Conservation (phyloP, 116 monocot species). For the Iris pallida region DNA sequence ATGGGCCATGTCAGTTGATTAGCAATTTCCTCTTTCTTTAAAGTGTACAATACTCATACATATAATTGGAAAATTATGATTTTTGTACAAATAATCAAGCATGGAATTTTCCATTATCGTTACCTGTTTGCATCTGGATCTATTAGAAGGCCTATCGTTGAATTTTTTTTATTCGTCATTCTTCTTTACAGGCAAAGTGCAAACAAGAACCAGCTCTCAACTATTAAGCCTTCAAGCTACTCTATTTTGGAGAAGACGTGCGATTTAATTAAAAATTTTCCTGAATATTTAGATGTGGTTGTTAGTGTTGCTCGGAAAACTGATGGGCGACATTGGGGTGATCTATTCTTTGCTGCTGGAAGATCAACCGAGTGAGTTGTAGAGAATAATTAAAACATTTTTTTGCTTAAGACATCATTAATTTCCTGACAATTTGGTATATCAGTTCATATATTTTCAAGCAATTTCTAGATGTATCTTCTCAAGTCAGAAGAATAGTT, state of each 20-base stretch:
- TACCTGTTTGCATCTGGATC: background rate
- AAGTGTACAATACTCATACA: too few relatives aligned
- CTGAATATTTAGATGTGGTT: constrained; percentile 95
- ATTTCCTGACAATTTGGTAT: too few relatives aligned
- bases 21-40: too few relatives aligned
- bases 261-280: constrained; percentile 81
- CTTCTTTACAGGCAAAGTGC: constrained; percentile 64
- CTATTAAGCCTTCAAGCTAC: constrained; percentile 19
- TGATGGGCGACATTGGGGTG: constrained; percentile 98
- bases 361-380: constrained; percentile 96
- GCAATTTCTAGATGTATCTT: background rate
- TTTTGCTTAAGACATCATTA: background rate
- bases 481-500: too few relatives aligned
- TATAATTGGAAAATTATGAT: too few relatives aligned
- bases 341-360: constrained; percentile 96
- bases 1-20: too few relatives aligned
- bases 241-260: constrained; percentile 95
- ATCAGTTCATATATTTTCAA: too few relatives aligned
- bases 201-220: constrained; percentile 52
- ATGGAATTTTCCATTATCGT: too few relatives aligned
- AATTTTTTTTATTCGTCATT: background rate
- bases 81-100: too few relatives aligned
- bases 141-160: background rate
- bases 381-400: background rate
- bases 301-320: constrained; percentile 99